Evolutionary conservation across 495 filamentous ascomycete genomes (phyloP), one percentile per base, ranked within the genome.

Genomic region (Barbatosphaeria neglecta): DNA sequence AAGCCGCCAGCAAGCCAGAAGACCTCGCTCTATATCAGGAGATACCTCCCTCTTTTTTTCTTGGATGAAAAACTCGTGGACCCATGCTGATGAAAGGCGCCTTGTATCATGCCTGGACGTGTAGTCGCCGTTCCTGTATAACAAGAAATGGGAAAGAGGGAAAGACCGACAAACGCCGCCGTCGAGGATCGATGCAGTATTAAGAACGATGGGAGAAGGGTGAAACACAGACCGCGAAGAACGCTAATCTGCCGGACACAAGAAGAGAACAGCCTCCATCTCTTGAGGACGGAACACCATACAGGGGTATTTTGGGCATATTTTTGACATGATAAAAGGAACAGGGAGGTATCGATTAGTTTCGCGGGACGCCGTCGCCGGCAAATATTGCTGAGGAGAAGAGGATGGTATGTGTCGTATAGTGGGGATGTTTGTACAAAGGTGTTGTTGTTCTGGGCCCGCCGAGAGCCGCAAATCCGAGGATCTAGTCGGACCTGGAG

Each of bases 121-220:
- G 52, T 61, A 61, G 51, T 55, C 60, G 58, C 56, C 62, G 62
- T 59, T 62, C 60, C 59, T 27, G 47, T 49, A 53, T 58, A 50
- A 60, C 48, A 50, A 52, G 38, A 48, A 53, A 22, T 16, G 46
- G 37, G 42, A 45, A 17, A 17, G 41, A 35, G 49, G 47, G 25
- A 46, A 46, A 25, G 35, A 46, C 22, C 22, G 25, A 45, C 35
- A 46, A 28, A 51, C 46, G 61, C 57, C 54, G 55, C 60, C 62
- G 62, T 51, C 58, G 59, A 61, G 37, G 54, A 53, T 55, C 59
- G 53, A 58, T 60, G 60, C 63, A 63, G 62, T 58, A 63, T 57
- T 10, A 48, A 53, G 49, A 51, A 44, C 53, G 50, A 50, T 60
- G 48, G 42, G 46, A 52, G 45, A 41, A 5, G 22, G 47, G 55